Conservation (phyloP, 1,284 basidiomycete species). For the Fomitopsis palustris region DNA sequence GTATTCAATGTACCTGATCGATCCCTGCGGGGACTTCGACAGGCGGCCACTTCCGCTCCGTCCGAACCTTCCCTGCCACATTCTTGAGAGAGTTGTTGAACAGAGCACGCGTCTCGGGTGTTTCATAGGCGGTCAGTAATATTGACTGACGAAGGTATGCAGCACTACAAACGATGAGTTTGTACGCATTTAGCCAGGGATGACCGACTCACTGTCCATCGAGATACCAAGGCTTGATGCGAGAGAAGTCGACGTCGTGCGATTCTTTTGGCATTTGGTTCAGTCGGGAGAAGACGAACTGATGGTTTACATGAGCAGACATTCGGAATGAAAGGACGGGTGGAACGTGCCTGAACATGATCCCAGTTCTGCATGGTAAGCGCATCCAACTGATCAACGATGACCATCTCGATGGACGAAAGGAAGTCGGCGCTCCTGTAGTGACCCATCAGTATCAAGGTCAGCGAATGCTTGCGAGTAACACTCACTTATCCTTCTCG, state of each 20-base stretch:
- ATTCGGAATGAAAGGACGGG: neutral
- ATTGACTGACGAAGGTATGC: slow-evolving; percentile 86
- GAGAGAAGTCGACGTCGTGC: slow-evolving; percentile 92
- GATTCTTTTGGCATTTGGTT: slow-evolving; percentile 92
- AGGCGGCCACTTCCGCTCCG: slow-evolving; percentile 66
- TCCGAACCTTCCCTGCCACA: slow-evolving; percentile 78
- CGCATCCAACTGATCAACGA: slow-evolving; percentile 93
- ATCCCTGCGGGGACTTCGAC: slow-evolving; percentile 78
- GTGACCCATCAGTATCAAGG: neutral
- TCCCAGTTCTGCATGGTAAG: slow-evolving; percentile 99
- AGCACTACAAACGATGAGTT: slow-evolving; percentile 44
- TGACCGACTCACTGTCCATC: slow-evolving; percentile 75
- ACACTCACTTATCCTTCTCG: slow-evolving; percentile 85
- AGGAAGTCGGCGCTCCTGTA: slow-evolving; percentile 83
- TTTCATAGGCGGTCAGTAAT: slow-evolving; percentile 86
- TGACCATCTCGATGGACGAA: slow-evolving; percentile 89
- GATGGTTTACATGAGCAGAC: neutral
- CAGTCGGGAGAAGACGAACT: slow-evolving; percentile 85
- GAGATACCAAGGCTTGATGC: slow-evolving; percentile 97
- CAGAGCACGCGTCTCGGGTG: slow-evolving; percentile 81
- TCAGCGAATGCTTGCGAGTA: neutral
- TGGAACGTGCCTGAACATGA: slow-evolving; percentile 74
- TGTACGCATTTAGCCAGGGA: neutral
- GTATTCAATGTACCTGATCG: slow-evolving; percentile 54
- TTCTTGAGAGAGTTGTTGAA: slow-evolving; percentile 79